Evolutionary conservation across 2,329 filamentous ascomycete genomes (phyloP).

Genomic region (Beauveria medogensis): DNA sequence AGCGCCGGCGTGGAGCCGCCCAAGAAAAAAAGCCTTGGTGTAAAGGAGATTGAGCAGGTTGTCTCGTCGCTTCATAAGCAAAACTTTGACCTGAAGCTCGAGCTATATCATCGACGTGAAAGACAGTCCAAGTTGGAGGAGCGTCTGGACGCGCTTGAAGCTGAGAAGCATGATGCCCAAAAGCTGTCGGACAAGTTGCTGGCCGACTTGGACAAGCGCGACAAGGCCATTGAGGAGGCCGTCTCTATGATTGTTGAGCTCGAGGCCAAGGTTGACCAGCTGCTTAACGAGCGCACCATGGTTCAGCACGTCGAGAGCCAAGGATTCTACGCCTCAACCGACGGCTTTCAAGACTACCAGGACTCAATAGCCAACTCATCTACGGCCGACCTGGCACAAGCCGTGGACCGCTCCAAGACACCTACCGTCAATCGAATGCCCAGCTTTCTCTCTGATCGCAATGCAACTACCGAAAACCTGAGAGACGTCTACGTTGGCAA

Average conservation of each 20-base stretch:
- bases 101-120: slow-evolving; percentile 62
- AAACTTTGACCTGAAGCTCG: slow-evolving; percentile 70
- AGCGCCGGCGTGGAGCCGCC: slow-evolving; percentile 31
- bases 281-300: slow-evolving; percentile 46
- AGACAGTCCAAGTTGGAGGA: slow-evolving; percentile 52
- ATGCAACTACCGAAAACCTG: slow-evolving; percentile 51
- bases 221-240: slow-evolving; percentile 63
- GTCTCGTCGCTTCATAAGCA: slow-evolving; percentile 64
- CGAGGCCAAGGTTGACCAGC: slow-evolving; percentile 50
- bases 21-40: slow-evolving; percentile 48
- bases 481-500: slow-evolving; percentile 49
- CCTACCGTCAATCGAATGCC: slow-evolving; percentile 49
- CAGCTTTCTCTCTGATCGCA: slow-evolving; percentile 55
- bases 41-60: slow-evolving; percentile 63
- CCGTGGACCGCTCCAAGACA: slow-evolving; percentile 21
- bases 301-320: slow-evolving; percentile 41
- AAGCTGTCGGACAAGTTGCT: slow-evolving; percentile 52
- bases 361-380: slow-evolving; percentile 17
- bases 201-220: slow-evolving; percentile 56
- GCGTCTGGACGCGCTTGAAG: slow-evolving; percentile 45
- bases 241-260: slow-evolving; percentile 60
- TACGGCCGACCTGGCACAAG: slow-evolving; percentile 14
- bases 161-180: slow-evolving; percentile 44
- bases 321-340: slow-evolving; percentile 25
- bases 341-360: slow-evolving; percentile 18